Conservation (phyloP, 192 early-diverging fungal species). For the Spizellomyces sp. region DNA sequence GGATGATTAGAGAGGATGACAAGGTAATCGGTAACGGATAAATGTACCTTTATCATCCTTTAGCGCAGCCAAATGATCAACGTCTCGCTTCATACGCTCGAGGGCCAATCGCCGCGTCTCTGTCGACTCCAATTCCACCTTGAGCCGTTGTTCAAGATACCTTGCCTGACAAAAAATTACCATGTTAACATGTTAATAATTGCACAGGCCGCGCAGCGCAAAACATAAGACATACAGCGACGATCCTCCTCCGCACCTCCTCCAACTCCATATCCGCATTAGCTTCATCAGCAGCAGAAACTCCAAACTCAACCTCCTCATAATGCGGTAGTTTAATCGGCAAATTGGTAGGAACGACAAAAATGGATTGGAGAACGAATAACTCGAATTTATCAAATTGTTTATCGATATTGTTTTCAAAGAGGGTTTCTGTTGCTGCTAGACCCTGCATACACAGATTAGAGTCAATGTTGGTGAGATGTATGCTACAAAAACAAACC, state of each 20-base stretch:
- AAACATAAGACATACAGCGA: neutral
- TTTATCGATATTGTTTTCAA: slow-evolving; percentile 78
- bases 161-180: neutral
- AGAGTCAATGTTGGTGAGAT: neutral
- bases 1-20: neutral
- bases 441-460: slow-evolving; percentile 53
- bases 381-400: slow-evolving; percentile 85
- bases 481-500: slow-evolving; percentile 20
- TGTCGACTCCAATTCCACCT: neutral
- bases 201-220: neutral
- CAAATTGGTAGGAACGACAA: slow-evolving; percentile 64
- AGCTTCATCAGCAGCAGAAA: slow-evolving; percentile 26
- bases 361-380: slow-evolving; percentile 73
- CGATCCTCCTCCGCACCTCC: slow-evolving; percentile 12
- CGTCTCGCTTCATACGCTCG: neutral
- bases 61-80: neutral
- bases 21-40: neutral
- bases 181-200: too few relatives aligned
- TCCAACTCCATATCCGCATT: slow-evolving; percentile 31
- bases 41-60: neutral
- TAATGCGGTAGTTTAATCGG: slow-evolving; percentile 56
- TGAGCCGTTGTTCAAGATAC: neutral
- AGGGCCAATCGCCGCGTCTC: neutral
- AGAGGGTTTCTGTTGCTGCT: slow-evolving; percentile 72
- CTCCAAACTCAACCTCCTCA: slow-evolving; percentile 37